These are phyloP conservation scores for Dovyalis caffra DNA, from an alignment of 345 rosid genomes.

Conservation along the genomic window DNA sequence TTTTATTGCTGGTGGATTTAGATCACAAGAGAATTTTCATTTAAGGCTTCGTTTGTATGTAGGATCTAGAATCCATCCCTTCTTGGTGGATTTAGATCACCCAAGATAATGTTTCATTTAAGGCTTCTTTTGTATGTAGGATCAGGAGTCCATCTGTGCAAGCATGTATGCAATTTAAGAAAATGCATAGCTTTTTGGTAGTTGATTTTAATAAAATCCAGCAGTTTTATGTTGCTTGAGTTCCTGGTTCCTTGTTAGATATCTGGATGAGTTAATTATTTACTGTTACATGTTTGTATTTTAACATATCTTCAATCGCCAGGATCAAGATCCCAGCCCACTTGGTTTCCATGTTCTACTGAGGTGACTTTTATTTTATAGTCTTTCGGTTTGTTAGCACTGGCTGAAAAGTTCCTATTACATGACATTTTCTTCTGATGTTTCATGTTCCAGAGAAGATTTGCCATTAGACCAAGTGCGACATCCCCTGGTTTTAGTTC, in stretches of 20 bases:
- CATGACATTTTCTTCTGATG: slow-evolving; percentile 13
- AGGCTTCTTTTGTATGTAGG: neutral
- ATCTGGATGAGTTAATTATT: neutral
- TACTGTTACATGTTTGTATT: neutral
- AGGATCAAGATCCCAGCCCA: slow-evolving; percentile 47
- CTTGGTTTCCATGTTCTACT: slow-evolving; percentile 44
- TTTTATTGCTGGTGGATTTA: no score
- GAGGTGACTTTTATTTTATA: slow-evolving; percentile 44
- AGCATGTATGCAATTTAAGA: neutral
- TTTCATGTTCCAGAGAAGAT: slow-evolving; percentile 46
- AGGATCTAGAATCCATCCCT: neutral
- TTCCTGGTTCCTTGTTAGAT: neutral
- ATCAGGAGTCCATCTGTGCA: neutral
- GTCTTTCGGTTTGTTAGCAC: slow-evolving; percentile 3
- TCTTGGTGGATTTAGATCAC: neutral
- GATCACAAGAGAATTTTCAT: no score
- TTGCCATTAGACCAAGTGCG: slow-evolving; percentile 32
- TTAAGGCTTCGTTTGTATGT: no score
- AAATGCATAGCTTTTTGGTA: neutral
- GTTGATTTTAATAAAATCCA: neutral
- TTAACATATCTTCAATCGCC: slow-evolving; percentile 23
- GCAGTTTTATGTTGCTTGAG: neutral
- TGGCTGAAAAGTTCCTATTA: slow-evolving; percentile 4
- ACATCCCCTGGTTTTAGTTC: slow-evolving; percentile 41
- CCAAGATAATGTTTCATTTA: neutral